phyloP scores from a whole-genome alignment of 192 early-diverging fungal species.

The Umbelopsis isabellina region DNA sequence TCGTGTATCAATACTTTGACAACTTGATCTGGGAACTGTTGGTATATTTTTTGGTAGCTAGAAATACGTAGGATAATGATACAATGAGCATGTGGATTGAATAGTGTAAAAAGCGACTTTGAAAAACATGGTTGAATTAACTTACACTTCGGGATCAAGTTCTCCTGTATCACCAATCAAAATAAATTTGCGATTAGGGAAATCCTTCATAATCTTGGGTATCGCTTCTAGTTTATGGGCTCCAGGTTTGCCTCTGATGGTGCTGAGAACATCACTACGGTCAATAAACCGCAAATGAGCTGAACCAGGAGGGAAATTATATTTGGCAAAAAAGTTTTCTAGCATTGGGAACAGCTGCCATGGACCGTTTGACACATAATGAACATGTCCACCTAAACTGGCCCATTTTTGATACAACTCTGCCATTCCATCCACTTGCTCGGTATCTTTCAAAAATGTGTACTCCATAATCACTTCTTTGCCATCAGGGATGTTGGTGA shows the following conservation, averaged over 20 bases:
- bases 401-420: slow-evolving; percentile 67
- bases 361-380: slow-evolving; percentile 91
- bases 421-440: slow-evolving; percentile 81
- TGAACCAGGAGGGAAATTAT: slow-evolving; percentile 82
- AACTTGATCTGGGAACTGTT: slow-evolving; percentile 38
- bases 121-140: not conserved
- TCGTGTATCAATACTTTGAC: slow-evolving; percentile 46
- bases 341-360: slow-evolving; percentile 87
- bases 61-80: not conserved
- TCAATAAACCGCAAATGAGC: slow-evolving; percentile 54
- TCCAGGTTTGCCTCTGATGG: slow-evolving; percentile 30
- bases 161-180: slow-evolving; percentile 93
- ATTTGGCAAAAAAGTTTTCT: slow-evolving; percentile 65
- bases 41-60: slow-evolving; percentile 36
- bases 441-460: slow-evolving; percentile 70
- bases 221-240: slow-evolving; percentile 35
- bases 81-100: not conserved
- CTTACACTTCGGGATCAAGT: slow-evolving; percentile 83
- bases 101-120: not conserved
- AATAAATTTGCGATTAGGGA: slow-evolving; percentile 83
- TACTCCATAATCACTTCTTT: slow-evolving; percentile 66
- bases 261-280: slow-evolving; percentile 7
- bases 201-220: slow-evolving; percentile 51
- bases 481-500: slow-evolving; percentile 79
- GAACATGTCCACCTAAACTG: slow-evolving; percentile 62